Evolutionary conservation across 306 rosid genomes (phyloP), one percentile per base, ranked within the genome.

Genomic region (Quercus dentata): DNA sequence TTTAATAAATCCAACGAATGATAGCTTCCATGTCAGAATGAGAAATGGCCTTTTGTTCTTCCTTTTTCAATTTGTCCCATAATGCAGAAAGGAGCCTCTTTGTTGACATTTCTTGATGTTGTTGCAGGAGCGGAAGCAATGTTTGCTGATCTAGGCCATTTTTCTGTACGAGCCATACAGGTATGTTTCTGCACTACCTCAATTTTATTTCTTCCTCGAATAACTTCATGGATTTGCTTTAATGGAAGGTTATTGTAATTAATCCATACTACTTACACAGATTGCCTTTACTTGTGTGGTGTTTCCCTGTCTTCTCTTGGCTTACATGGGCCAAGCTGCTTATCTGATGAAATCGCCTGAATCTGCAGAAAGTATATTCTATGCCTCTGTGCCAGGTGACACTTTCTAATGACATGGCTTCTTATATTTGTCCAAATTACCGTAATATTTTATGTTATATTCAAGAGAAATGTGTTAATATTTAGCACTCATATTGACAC

Each of bases 141-240:
- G 99, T 95, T 95, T 89, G 98, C 98, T 68, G 99, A 95, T 89
- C 88, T 95, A 30, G 98, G 99, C 72, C 98, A 93, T 88, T 95
- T 95, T 82, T 83, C 94, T 76, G 96, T 95, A 79, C 90, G 69
- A 15, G 81, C 99, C 77, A 93, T 92, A 84, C 98, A 95, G 97
- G 99, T 93, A 76, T 65, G 77, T 27, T 52, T 51, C 67, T 23
- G 23, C 63, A 25, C 14, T 25, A 51, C 75, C 78, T 71, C 69
- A 62, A 58, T 44, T 52, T 52, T 82, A 52, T 80, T 75, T 73
- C 65, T 73, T 70, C 74, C 10, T 65, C 56, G 59, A 63, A 35
- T 54, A 30, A 64, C 23, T 77, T 33, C 56, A 74, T 73, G 64
- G 33, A 17, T 63, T 33, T 80, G 27, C n/a, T 4, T 79, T 78